Conservation (phyloP, 768 basidiomycete genomes). For the Tylopilus sp. region DNA sequence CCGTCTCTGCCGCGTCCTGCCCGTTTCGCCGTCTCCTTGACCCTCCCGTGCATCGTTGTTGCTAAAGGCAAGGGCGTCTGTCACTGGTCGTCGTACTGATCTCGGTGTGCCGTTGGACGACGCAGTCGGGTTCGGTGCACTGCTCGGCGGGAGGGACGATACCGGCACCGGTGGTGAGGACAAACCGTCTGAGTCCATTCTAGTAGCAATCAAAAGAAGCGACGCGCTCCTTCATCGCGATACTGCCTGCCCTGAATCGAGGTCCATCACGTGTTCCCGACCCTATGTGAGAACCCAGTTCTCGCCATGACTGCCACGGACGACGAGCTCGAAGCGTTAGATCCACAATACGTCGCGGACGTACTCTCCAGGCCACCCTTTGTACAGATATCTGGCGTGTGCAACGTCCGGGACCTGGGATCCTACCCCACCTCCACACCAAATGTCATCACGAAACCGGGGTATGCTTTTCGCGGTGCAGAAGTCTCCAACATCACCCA, state of each 20-base stretch:
- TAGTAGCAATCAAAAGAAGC: neutral
- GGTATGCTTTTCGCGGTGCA: slow-evolving; percentile 62
- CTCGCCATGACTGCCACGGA: slow-evolving; percentile 19
- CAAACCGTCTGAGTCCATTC: slow-evolving; percentile 55
- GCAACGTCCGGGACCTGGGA: slow-evolving; percentile 74
- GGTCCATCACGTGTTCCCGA: slow-evolving; percentile 11
- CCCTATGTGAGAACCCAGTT: neutral
- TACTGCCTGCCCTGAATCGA: slow-evolving; percentile 42
- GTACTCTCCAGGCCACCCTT: slow-evolving; percentile 70
- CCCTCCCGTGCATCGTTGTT: slow-evolving; percentile 48
- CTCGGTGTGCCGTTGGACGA: slow-evolving; percentile 36
- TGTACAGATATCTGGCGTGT: slow-evolving; percentile 65
- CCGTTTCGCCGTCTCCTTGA: slow-evolving; percentile 36
- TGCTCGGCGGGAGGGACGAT: slow-evolving; percentile 53
- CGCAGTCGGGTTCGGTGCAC: slow-evolving; percentile 38
- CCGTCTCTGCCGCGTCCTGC: slow-evolving; percentile 46
- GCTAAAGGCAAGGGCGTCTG: slow-evolving; percentile 53
- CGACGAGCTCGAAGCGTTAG: slow-evolving; percentile 55
- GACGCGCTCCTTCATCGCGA: slow-evolving; percentile 38
- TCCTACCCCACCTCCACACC: slow-evolving; percentile 48
- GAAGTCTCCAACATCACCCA: slow-evolving; percentile 70
- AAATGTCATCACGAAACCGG: slow-evolving; percentile 53
- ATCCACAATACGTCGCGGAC: slow-evolving; percentile 60
- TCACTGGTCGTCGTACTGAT: slow-evolving; percentile 37
- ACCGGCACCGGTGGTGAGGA: slow-evolving; percentile 55